These are phyloP conservation scores for Naematelia encephala DNA, from an alignment of 768 basidiomycete species.

Conservation along the genomic window DNA sequence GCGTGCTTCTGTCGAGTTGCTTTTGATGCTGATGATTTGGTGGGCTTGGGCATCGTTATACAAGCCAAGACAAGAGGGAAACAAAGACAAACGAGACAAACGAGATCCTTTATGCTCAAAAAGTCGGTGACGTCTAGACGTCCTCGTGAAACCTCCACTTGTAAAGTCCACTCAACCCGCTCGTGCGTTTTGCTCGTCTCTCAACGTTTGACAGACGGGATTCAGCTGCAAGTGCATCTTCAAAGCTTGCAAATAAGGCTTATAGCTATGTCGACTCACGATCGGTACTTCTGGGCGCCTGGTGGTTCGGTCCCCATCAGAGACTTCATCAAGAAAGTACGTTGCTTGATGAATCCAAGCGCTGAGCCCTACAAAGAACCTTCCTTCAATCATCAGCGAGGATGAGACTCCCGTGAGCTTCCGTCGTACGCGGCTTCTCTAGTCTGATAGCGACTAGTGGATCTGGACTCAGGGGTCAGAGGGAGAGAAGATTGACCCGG, in stretches of 20 bases:
- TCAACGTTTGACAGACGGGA: too few species aligned
- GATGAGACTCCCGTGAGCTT: constrained; percentile 11
- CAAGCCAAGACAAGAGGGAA: too few species aligned
- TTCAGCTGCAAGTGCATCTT: too few species aligned
- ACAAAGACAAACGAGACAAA: neutral
- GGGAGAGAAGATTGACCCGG: constrained; percentile 15
- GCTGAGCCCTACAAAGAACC: neutral
- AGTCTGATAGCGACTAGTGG: constrained; percentile 6
- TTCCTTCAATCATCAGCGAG: constrained; percentile 14
- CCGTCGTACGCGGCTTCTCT: neutral
- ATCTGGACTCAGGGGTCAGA: constrained; percentile 21
- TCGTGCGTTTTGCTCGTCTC: too few species aligned
- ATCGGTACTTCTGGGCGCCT: constrained; percentile 17
- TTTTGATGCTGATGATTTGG: constrained; percentile 75
- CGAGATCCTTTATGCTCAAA: neutral
- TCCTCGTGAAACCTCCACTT: constrained; percentile 1
- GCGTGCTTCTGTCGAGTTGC: constrained; percentile 92
- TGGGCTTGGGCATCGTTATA: constrained; percentile 37
- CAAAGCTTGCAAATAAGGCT: too few species aligned
- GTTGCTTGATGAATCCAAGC: neutral
- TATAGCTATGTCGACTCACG: neutral
- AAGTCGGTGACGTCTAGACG: constrained; percentile 9
- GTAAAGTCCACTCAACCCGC: constrained; percentile 4
- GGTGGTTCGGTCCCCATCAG: constrained; percentile 9
- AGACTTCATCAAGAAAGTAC: constrained; percentile 15